Evolutionary conservation across 2,329 filamentous ascomycete genomes (phyloP), one percentile per base, ranked within the genome.

Genomic region (Fusarium secorum): DNA sequence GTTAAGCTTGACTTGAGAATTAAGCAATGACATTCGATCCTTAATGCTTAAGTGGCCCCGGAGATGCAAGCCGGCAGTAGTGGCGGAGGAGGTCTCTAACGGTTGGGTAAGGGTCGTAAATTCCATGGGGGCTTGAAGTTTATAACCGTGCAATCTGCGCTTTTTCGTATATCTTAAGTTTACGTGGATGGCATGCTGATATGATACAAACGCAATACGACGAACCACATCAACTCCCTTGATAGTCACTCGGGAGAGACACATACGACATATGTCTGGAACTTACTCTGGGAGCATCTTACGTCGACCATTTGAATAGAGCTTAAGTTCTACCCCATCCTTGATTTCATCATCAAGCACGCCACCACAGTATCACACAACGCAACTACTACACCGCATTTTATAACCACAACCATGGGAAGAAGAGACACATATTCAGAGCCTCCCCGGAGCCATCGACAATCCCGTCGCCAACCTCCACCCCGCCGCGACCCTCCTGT

Each of bases 401-500:
- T 5, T 7, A 49, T 49, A 11, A 24, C 42, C n/a, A n/a, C 26
- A 22, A 42, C 13, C 35, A 75, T 75, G 74, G 36, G 70, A 22
- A 69, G 60, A 68, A 46, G 73, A 53, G 57, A 63, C 39, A 72
- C 46, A 30, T 65, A 44, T 26, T 70, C 70, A 17, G 70, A 63
- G 8, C 63, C 74, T 44, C 70, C 67, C 28, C 66, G 30, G 58
- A 61, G 54, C 30, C 46, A 41, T 5, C 63, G 65, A 8, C 55
- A 64, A 35, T 42, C 60, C 13, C 48, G 41, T 15, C 58, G 45
- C 35, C 45, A 66, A 41, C 68, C 54, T 38, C 68, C 57, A 46
- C 45, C 54, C 10, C 61, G 38, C 7, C 59, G 48, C 8, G 59
- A 49, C 30, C 83, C 8, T 80, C 38, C 28, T 79, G 80, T 66